Base-by-base conservation (phyloP, 2,329 filamentous ascomycete genomes). In the Macrophomina phaseolina region DNA sequence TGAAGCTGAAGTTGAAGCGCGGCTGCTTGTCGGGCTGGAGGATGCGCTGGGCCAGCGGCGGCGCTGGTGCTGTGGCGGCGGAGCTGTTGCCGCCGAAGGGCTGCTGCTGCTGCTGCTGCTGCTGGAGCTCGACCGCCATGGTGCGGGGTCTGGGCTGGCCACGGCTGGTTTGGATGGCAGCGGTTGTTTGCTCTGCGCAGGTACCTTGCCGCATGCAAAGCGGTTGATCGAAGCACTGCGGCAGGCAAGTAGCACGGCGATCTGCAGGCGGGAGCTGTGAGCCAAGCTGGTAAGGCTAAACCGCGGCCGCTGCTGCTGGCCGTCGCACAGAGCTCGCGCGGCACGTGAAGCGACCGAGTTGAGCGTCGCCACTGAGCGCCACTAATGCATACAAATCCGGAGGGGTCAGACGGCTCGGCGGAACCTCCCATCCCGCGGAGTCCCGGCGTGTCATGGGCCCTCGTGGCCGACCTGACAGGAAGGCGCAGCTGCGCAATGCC, bases 1-100 rank as follows among this genome's bases (percentile, higher is more conserved):
- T 90, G 85, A 97, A 97, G 78, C 87, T 87, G 84, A 97, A 97
- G 72, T 83, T 87, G 81, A 92, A 91, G 40, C n/a, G 48, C 14
- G 76, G 68, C 49, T 72, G 72, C 8, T 69, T 69, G 32, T 70
- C 58, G 34, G 74, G 72, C n/a, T 76, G 71, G 34, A 74, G 68
- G 65, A 74, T 71, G 12, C 69, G 70, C 70, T 77, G 72, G 56
- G 60, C 67, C 45, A 67, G 30, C 38, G 64, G 61, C 74, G 78
- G 77, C 34, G 51, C 45, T 30, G 53, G 16, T 14, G 36, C 28
- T 38, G 60, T 34, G 34, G 53, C 45, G 32, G 34, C 30, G 56
- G 56, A n/a, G 38, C 28, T 55, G 49, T 32, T 45, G 34, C 42
- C 40, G 42, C 36, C 40, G 40, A n/a, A 9, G 28, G 48, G 64